These are phyloP conservation scores for Neurospora tetrasperma DNA, from an alignment of 495 filamentous ascomycete genomes.

Conservation along the genomic window DNA sequence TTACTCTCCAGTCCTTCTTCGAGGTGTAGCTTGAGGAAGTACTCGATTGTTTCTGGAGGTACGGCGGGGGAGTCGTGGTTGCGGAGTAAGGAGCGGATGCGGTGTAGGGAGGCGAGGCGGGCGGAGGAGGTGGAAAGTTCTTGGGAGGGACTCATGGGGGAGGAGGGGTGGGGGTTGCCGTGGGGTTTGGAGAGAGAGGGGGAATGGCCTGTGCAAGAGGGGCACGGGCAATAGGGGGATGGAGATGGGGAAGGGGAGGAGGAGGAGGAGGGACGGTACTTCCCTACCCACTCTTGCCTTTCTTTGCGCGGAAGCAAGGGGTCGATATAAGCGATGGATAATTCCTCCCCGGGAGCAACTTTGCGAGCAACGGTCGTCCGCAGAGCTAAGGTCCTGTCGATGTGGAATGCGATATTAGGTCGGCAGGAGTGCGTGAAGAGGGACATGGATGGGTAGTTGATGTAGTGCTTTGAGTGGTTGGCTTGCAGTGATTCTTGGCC, in stretches of 20 bases:
- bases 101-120: constrained; percentile 14
- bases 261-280: background rate
- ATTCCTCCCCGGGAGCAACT: constrained; percentile 22
- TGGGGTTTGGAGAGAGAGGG: background rate
- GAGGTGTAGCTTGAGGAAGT: constrained; percentile 18
- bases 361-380: constrained; percentile 21
- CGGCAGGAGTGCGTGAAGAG: constrained; percentile 25
- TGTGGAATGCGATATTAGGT: constrained; percentile 25
- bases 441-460: constrained; percentile 22
- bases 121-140: constrained; percentile 14
- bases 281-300: constrained; percentile 16
- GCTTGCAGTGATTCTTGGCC: background rate
- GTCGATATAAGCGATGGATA: constrained; percentile 24
- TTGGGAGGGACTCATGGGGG: background rate
- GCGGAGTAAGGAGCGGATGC: constrained; percentile 16
- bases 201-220: constrained; percentile 6
- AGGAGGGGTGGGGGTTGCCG: background rate
- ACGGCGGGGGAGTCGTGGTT: constrained; percentile 20
- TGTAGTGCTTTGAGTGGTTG: constrained; percentile 17
- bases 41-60: constrained; percentile 20
- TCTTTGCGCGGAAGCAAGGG: constrained; percentile 12
- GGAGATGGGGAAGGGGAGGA: background rate
- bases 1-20: constrained; percentile 19
- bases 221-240: constrained; percentile 1
- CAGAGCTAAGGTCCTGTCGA: constrained; percentile 17